Conservation (phyloP, 2,329 filamentous ascomycete species). For the Neospermospora avenae region DNA sequence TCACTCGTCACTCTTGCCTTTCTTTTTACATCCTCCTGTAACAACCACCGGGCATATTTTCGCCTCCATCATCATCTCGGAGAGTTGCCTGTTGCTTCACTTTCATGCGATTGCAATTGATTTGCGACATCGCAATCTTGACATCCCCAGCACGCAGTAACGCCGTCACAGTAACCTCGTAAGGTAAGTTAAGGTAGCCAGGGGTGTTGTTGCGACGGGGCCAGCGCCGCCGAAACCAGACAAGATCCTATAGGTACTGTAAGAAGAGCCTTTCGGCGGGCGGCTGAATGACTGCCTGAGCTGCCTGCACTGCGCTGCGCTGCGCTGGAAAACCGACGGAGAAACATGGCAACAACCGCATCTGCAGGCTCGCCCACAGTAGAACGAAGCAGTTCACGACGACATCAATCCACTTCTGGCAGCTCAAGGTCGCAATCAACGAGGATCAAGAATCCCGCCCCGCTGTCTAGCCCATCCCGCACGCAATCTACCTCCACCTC, state of each 20-base stretch:
- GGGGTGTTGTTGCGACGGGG: not conserved
- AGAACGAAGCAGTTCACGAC: slow-evolving; percentile 28
- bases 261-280: not conserved
- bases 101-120: not conserved
- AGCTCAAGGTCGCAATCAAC: slow-evolving; percentile 31
- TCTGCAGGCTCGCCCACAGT: slow-evolving; percentile 22
- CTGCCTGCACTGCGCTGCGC: too few species aligned
- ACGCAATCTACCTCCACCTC: slow-evolving; percentile 22
- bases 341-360: slow-evolving; percentile 27
- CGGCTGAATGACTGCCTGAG: not conserved
- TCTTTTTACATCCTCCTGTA: not conserved
- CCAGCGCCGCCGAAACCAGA: slow-evolving; percentile 3
- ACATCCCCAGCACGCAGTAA: not conserved
- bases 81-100: not conserved
- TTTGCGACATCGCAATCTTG: not conserved
- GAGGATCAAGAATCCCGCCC: slow-evolving; percentile 21
- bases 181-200: too few species aligned
- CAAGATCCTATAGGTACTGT: too few species aligned
- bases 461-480: slow-evolving; percentile 19
- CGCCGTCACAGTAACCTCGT: not conserved
- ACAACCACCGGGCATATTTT: too few species aligned
- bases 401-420: slow-evolving; percentile 29
- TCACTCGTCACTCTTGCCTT: not conserved
- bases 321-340: not conserved
- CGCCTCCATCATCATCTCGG: too few species aligned